Base-by-base conservation (phyloP, 345 rosid species). In the Camelina neglecta region DNA sequence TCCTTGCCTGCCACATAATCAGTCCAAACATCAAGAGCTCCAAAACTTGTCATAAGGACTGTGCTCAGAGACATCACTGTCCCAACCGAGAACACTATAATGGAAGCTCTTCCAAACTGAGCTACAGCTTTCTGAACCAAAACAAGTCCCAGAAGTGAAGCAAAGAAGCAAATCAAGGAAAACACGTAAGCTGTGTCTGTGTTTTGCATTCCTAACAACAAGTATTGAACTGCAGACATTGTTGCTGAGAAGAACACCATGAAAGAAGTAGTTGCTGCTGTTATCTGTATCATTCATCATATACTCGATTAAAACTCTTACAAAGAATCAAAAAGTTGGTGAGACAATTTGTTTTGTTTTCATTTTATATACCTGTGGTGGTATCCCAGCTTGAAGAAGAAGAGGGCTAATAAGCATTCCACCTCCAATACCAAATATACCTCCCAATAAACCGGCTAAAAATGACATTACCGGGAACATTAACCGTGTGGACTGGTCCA, bases 401-500 rank as follows among this genome's bases (percentile, higher is more conserved):
- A 94, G 97, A 35, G 90, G 97, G 72, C 93, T 91, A 67, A 86
- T 87, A 23, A 91, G 92, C 97, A 91, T 90, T 49, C 93, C 97
- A 24, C 98, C 96, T 62, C 98, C 98, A 58, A 94, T 87, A 21
- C 97, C 98, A 7, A 91, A 94, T 67, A 89, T 80, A 56, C 98
- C 95, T 0, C 95, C 98, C 59, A 94, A 42, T 1, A 86, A 73
- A 31, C 98, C 98, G 2, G 98, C 96, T 68, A 85, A 23, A 23
- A 91, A 78, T 7, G 96, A 90, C 93, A 90, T 91, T 11, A 72
- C 31, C 0, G 96, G 97, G 78, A 91, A 88, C 29, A 71, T 77
- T 5, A 77, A n/a, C 41, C 72, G 20, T 0, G 33, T 65, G 33
- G 81, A 77, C 20, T 15, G 11, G 62, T 77, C 72, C 5, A 71